Evolutionary conservation across 768 basidiomycete genomes (phyloP), one percentile per base, ranked within the genome.

Genomic region (Termitomyces sp.): DNA sequence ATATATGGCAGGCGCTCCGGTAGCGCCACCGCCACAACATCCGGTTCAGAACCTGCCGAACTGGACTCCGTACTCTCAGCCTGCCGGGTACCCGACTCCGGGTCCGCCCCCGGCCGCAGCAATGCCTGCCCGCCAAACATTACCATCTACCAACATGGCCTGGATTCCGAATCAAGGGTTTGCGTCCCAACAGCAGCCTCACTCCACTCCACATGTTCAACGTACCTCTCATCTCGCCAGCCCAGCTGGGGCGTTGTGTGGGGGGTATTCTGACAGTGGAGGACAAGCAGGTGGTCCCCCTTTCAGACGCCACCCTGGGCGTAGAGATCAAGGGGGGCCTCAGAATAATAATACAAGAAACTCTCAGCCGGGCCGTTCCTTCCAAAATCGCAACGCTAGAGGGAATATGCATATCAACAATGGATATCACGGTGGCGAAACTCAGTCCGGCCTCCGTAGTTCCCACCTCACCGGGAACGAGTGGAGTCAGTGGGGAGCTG

Each of bases 1-100:
- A 53, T 89, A 89, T 63, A 84, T 89, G 82, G 68, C 84, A 24
- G 72, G 75, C 49, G 72, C 69, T 57, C 76, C 75, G 27, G 56
- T 53, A 14, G 60, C 64, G 12, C 60, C 73, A 14, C 42, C 60
- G 14, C 40, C 62, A 12, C 57, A 71, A 42, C 62, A 63, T 53
- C 56, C 60, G 53, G 60, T 67, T 42, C 71, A 68, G 60, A 64
- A 67, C 53, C 54, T 73, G 43, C 64, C 68, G 14, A 54, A 67
- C 36, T 76, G 74, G 75, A 66, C 69, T 27, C 69, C 72, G 8
- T 73, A 71, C 55, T 66, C 70, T 32, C 68, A 68, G 51, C 57
- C 68, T 6, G 26, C 60, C 44, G 51, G 59, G 48, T 72, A 71
- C 56, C 61, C 69, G 24, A 69, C 72, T 49, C 62, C 72, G 18